These are phyloP conservation scores for Claviceps sp. DNA, from an alignment of 2,329 filamentous ascomycete genomes.

Conservation along the genomic window DNA sequence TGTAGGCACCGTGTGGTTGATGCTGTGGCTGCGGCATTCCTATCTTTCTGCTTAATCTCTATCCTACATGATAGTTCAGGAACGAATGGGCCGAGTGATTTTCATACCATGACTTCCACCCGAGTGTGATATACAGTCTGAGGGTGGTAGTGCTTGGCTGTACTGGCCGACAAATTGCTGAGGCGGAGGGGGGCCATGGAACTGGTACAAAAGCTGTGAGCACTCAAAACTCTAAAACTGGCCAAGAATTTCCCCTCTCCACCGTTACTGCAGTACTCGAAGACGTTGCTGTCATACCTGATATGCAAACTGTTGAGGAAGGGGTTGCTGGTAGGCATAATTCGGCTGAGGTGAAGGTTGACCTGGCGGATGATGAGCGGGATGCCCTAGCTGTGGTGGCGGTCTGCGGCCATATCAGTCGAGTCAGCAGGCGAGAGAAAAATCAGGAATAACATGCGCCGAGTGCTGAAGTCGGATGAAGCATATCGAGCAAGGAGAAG, in stretches of 20 bases:
- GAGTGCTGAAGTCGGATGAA: too few species aligned
- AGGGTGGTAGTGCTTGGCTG: conserved; percentile 21
- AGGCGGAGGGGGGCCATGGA: conserved; percentile 20
- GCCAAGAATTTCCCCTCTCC: neutral
- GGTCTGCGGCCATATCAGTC: conserved; percentile 2
- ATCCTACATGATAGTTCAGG: neutral
- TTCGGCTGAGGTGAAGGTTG: conserved; percentile 36
- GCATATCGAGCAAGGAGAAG: neutral
- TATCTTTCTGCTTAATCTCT: conserved; percentile 1
- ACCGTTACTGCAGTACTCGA: conserved; percentile 18
- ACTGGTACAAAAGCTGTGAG: conserved; percentile 4
- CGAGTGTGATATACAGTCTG: conserved; percentile 35
- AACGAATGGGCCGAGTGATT: too few species aligned
- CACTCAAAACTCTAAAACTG: neutral
- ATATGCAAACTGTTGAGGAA: conserved; percentile 28
- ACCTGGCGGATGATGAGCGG: conserved; percentile 31
- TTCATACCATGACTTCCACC: conserved; percentile 23
- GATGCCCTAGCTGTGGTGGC: conserved; percentile 7
- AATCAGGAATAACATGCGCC: neutral
- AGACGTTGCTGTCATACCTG: conserved; percentile 12
- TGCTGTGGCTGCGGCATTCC: conserved; percentile 8
- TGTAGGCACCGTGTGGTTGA: conserved; percentile 7
- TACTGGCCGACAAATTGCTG: conserved; percentile 20
- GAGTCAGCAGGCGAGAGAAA: neutral
- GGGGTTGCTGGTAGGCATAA: conserved; percentile 29